Percentiles rank a stretch among this genome's conserved stretches.
Conservation (phyloP, 2,329 filamentous ascomycete genomes). For the Beauveria brongniartii region DNA sequence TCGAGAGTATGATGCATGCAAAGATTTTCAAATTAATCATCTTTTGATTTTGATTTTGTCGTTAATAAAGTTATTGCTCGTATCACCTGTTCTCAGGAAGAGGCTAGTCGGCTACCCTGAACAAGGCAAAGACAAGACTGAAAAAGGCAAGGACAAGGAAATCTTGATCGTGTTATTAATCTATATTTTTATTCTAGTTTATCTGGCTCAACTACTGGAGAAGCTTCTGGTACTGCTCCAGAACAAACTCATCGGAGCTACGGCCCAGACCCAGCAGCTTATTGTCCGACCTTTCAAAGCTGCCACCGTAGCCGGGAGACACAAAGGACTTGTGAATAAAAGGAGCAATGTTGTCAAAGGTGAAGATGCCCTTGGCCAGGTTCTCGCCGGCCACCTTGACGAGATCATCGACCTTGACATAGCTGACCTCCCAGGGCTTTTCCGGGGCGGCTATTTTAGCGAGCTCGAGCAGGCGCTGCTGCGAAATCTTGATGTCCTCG, state of each 20-base stretch:
- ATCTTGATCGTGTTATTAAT: not conserved
- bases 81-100: too few species aligned
- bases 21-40: too few species aligned
- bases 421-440: conserved; percentile 22
- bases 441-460: conserved; percentile 8
- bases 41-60: not conserved
- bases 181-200: not conserved
- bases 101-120: not conserved
- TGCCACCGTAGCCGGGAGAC: conserved; percentile 23
- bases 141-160: not conserved
- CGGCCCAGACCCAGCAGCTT: conserved; percentile 36
- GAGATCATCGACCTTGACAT: conserved; percentile 22
- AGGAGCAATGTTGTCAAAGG: conserved; percentile 21
- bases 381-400: conserved; percentile 21
- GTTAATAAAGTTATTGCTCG: not conserved
- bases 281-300: conserved; percentile 32
- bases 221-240: conserved; percentile 20
- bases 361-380: conserved; percentile 23
- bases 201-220: not conserved
- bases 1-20: too few species aligned
- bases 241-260: conserved; percentile 31
- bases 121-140: not conserved
- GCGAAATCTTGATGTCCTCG: conserved; percentile 38
- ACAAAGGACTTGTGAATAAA: conserved; percentile 27
- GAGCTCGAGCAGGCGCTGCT: conserved; percentile 38